phyloP scores from a whole-genome alignment of 2,329 filamentous ascomycete genomes.

The Scortechinia acanthostroma region DNA sequence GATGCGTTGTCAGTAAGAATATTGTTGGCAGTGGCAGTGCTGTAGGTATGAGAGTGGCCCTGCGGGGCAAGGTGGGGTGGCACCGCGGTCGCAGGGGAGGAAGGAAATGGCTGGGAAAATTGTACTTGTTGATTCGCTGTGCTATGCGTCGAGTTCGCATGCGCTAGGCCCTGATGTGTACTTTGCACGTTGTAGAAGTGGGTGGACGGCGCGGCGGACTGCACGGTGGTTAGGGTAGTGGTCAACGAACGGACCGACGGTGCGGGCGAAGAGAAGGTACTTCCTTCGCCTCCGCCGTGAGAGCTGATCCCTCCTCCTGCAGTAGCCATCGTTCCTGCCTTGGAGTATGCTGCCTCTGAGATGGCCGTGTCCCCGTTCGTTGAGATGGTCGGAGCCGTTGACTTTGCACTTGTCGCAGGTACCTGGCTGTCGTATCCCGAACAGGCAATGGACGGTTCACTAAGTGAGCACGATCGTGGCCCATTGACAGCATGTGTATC shows the following conservation, averaged over 20 bases:
- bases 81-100: conserved; percentile 47
- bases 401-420: conserved; percentile 41
- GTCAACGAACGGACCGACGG: conserved; percentile 59
- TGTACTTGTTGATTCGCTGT: conserved; percentile 28
- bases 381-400: conserved; percentile 53
- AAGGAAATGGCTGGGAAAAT: conserved; percentile 52
- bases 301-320: conserved; percentile 36
- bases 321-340: conserved; percentile 48
- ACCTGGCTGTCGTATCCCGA: conserved; percentile 31
- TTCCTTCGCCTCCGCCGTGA: conserved; percentile 43
- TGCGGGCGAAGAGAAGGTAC: conserved; percentile 59
- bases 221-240: conserved; percentile 60
- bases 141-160: conserved; percentile 8
- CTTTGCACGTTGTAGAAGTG: conserved; percentile 25
- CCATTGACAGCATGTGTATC: conserved; percentile 16
- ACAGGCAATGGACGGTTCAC: conserved; percentile 40
- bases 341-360: conserved; percentile 52
- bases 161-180: conserved; percentile 8
- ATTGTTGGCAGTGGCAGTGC: conserved; percentile 52
- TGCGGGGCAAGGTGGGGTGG: conserved; percentile 45
- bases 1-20: conserved; percentile 60
- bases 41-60: conserved; percentile 46
- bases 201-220: conserved; percentile 47
- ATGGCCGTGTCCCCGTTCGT: conserved; percentile 53
- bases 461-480: conserved; percentile 27